Percentiles rank a stretch among this genome's conserved stretches.
phyloP scores from a whole-genome alignment of 2,329 filamentous ascomycete species.

The Aspergillus jensenii region DNA sequence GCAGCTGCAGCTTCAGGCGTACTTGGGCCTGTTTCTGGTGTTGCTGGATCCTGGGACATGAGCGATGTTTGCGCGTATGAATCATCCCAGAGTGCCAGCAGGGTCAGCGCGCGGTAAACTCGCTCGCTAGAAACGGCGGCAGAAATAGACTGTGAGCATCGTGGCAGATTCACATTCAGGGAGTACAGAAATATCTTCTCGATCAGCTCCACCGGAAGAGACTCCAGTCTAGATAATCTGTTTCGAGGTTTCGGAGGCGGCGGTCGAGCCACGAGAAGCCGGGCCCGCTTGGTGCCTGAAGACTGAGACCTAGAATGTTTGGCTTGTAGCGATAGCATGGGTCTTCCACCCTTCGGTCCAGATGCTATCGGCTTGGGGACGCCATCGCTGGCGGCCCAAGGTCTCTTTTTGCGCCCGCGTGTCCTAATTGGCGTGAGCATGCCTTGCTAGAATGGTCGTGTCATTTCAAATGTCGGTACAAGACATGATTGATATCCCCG shows the following conservation, averaged over 20 bases:
- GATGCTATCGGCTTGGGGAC: constrained; percentile 10
- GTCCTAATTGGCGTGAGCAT: constrained; percentile 33
- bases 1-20: not conserved
- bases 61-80: not conserved
- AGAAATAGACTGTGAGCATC: constrained; percentile 43
- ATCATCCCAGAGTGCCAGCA: constrained; percentile 43
- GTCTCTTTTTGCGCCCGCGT: constrained; percentile 28
- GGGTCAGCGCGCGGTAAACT: constrained; percentile 42
- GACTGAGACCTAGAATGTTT: constrained; percentile 11
- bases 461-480: not conserved
- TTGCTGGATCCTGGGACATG: not conserved
- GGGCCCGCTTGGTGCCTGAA: constrained; percentile 14
- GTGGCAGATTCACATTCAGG: constrained; percentile 46
- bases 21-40: not conserved
- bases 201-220: constrained; percentile 52
- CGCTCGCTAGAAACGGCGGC: constrained; percentile 40
- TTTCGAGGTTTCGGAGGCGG: constrained; percentile 6
- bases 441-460: not conserved
- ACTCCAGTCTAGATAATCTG: constrained; percentile 41
- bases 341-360: constrained; percentile 17
- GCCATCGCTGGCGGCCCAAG: constrained; percentile 2
- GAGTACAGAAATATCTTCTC: constrained; percentile 53
- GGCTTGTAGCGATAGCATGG: constrained; percentile 14
- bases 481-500: not conserved
- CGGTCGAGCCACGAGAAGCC: constrained; percentile 7